A percentile compares a stretch with the other conserved stretches of the same genome.
Conservation (phyloP, 1,284 basidiomycete genomes). For the Pulchroboletus neoregius region DNA sequence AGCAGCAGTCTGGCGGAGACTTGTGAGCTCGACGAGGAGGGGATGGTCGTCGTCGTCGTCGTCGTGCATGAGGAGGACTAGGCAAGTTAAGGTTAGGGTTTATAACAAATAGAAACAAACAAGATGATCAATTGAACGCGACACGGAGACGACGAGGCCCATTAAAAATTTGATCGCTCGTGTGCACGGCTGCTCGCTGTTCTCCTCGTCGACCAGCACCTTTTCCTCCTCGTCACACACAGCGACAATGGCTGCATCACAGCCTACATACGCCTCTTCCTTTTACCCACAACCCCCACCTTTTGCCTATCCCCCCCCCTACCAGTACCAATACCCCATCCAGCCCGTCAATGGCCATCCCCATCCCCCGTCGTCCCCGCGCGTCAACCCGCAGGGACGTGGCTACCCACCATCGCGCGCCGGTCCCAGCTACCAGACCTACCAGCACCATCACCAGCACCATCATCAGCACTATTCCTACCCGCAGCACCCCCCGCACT, state of each 20-base stretch:
- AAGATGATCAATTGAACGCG: slow-evolving; percentile 1
- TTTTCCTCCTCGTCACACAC: slow-evolving; percentile 9
- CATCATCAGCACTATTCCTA: slow-evolving; percentile 19
- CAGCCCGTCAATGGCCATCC: slow-evolving; percentile 21
- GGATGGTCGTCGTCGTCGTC: slow-evolving; percentile 60
- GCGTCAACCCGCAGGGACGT: slow-evolving; percentile 17
- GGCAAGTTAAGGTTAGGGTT: slow-evolving; percentile 24
- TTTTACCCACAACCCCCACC: slow-evolving; percentile 20
- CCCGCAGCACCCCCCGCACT: slow-evolving; percentile 21
- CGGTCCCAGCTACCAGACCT: slow-evolving; percentile 19
- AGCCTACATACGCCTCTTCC: slow-evolving; percentile 24
- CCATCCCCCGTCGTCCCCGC: slow-evolving; percentile 23
- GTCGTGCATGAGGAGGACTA: slow-evolving; percentile 15
- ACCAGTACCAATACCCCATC: slow-evolving; percentile 29
- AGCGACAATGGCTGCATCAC: slow-evolving; percentile 23
- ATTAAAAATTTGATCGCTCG: slow-evolving; percentile 16
- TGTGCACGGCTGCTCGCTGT: slow-evolving; percentile 10
- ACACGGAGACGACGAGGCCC: background rate
- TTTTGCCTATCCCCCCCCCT: slow-evolving; percentile 17
- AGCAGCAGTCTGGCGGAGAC: slow-evolving; percentile 57
- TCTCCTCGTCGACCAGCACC: slow-evolving; percentile 12
- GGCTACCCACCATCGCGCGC: slow-evolving; percentile 25
- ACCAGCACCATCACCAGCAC: slow-evolving; percentile 21
- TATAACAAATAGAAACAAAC: slow-evolving; percentile 22
- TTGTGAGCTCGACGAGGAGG: slow-evolving; percentile 58